A percentile compares a stretch with the other conserved stretches of the same genome.
Conservation (phyloP, 306 rosid species). For the Lathyrus tuberosus region DNA sequence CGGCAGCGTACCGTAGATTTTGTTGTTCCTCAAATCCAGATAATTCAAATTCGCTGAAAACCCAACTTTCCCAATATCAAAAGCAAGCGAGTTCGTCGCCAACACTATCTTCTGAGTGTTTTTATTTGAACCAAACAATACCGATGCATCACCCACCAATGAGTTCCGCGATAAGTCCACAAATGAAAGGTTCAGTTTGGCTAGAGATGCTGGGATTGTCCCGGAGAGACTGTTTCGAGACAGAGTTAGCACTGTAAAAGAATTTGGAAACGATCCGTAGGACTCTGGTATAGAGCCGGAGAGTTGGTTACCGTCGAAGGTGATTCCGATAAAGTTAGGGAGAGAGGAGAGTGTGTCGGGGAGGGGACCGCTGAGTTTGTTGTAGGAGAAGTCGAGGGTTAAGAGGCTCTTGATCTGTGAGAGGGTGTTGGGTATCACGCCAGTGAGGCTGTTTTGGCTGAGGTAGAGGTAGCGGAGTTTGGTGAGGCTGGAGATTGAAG, state of each 20-base stretch:
- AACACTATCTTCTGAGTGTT: conserved; percentile 28
- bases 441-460: conserved; percentile 28
- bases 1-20: conserved; percentile 34
- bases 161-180: conserved; percentile 33
- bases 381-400: conserved; percentile 30
- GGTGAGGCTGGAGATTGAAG: neutral
- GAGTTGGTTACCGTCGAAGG: conserved; percentile 31
- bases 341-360: conserved; percentile 33
- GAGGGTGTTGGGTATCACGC: conserved; percentile 24
- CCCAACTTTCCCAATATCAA: conserved; percentile 36
- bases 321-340: conserved; percentile 36
- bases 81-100: conserved; percentile 23
- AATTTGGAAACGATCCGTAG: conserved; percentile 13
- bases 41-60: conserved; percentile 13
- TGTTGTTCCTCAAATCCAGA: conserved; percentile 39
- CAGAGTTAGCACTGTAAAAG: conserved; percentile 3
- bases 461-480: conserved; percentile 2
- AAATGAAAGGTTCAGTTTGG: conserved; percentile 24
- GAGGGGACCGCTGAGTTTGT: conserved; percentile 32
- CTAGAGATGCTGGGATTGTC: conserved; percentile 33
- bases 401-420: conserved; percentile 34
- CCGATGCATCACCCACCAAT: conserved; percentile 43
- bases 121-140: conserved; percentile 35
- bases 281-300: conserved; percentile 38
- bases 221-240: conserved; percentile 32